Conservation (phyloP, 345 rosid species). For the Punica granatum region DNA sequence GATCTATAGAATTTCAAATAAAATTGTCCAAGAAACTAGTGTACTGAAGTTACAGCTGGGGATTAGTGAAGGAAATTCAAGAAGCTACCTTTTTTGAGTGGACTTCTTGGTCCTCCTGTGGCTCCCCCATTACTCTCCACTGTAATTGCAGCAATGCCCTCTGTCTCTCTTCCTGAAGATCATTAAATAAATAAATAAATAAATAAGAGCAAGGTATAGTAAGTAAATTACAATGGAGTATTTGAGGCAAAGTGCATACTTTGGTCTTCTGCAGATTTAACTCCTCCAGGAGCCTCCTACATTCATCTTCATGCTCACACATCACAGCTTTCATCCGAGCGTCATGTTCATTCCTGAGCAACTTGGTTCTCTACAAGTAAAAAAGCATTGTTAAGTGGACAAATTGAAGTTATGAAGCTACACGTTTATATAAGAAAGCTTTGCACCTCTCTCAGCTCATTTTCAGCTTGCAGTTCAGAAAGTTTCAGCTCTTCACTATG, state of each 20-base stretch:
- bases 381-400: conserved; percentile 6
- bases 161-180: conserved; percentile 72
- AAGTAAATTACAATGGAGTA: conserved; percentile 9
- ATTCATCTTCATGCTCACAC: conserved; percentile 72
- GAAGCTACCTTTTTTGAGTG: conserved; percentile 52
- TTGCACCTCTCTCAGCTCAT: conserved; percentile 57
- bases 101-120: conserved; percentile 73
- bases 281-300: conserved; percentile 60
- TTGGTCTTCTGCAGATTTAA: conserved; percentile 63
- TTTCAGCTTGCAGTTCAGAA: conserved; percentile 60
- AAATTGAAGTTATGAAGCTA: neutral
- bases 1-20: too few relatives aligned
- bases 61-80: neutral
- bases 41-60: too few relatives aligned
- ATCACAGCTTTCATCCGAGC: conserved; percentile 58
- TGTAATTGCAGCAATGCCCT: conserved; percentile 80
- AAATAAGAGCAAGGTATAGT: neutral
- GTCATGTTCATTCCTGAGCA: conserved; percentile 63
- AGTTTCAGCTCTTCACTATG: conserved; percentile 59
- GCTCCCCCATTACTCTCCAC: conserved; percentile 86
- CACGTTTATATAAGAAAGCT: neutral
- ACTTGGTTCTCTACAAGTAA: conserved; percentile 39
- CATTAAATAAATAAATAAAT: neutral
- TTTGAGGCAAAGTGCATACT: conserved; percentile 25
- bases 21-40: too few relatives aligned